These are phyloP conservation scores for Acer campestre DNA, from an alignment of 345 rosid genomes.

Conservation along the genomic window DNA sequence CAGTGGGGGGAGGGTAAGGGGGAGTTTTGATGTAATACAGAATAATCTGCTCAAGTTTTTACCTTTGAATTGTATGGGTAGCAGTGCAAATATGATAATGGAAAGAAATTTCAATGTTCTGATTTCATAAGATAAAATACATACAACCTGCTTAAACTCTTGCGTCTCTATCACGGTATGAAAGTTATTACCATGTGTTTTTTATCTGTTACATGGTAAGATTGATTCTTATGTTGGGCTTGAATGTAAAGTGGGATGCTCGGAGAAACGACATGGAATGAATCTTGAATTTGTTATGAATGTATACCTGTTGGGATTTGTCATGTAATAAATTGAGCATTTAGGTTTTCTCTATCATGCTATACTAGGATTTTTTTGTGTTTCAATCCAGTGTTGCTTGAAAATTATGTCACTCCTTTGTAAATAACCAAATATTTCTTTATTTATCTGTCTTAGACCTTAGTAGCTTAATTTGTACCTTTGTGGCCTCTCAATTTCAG, in stretches of 20 bases:
- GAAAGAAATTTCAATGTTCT: background rate
- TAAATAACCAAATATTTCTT: background rate
- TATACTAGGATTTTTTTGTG: background rate
- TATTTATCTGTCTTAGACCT: background rate
- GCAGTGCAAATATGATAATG: background rate
- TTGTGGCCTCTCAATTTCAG: background rate
- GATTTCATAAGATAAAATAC: background rate
- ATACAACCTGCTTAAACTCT: background rate
- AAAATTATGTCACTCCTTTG: background rate
- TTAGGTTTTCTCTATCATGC: background rate
- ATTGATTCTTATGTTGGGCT: background rate
- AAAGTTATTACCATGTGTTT: background rate
- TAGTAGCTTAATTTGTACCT: background rate
- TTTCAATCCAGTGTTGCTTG: background rate
- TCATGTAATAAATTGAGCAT: background rate
- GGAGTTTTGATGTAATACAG: background rate
- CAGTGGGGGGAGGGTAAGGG: background rate
- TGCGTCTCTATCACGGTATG: background rate
- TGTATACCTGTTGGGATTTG: background rate
- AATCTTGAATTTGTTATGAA: background rate
- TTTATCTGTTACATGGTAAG: background rate
- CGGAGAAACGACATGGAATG: background rate
- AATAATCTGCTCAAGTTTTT: background rate
- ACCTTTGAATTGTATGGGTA: background rate
- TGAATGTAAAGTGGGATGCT: background rate